Base-by-base conservation (phyloP, 208 protist species). In the Trypanosoma congolense region DNA sequence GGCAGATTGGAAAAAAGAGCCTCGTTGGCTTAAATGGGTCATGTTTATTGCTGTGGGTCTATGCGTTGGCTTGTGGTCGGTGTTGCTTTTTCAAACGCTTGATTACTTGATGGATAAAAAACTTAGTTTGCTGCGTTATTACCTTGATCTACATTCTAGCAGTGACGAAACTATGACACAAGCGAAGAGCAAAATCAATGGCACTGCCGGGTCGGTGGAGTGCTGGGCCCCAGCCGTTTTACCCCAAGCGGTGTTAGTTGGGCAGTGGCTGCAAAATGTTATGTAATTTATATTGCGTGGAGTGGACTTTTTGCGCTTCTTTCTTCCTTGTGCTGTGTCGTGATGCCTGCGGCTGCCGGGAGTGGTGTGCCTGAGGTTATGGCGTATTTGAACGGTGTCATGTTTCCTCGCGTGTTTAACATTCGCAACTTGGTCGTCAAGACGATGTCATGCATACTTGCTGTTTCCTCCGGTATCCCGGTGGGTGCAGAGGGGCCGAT, bases 401-500 rank as follows among this genome's bases (percentile, higher is more conserved):
- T 84, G 66, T 73, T 96, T 29, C 89, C 88, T 0, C 70, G 80
- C 29, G 77, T 91, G 56, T 87, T 93, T 63, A 80, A 87, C 54
- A 69, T 92, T 14, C 60, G 71, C 24, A 93, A 89, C 33, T 68
- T 94, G 1, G 47, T 93, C 22, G 62, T 79, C 8, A 96, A 96
- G 75, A 80, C 71, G 24, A 33, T 81, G 19, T 87, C 77, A 4
- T 91, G 83, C 61, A 71, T 81, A 44, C 45, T 90, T 29, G 71
- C 83, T 36, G 92, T 97, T 3, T 75, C 68, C 9, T 64, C 72
- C 19, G 84, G 87, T 18, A 57, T 97, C 24, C 77, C 83, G 12
- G 84, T 92, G 10, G 92, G 92, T 12, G 81, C 77, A 16, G 90
- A 97, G 66, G 92, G 92, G 0, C 90, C 90, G 0, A 96, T 97